Evolutionary conservation across 768 basidiomycete genomes (phyloP).

Genomic region (Boletus rubescentipes): DNA sequence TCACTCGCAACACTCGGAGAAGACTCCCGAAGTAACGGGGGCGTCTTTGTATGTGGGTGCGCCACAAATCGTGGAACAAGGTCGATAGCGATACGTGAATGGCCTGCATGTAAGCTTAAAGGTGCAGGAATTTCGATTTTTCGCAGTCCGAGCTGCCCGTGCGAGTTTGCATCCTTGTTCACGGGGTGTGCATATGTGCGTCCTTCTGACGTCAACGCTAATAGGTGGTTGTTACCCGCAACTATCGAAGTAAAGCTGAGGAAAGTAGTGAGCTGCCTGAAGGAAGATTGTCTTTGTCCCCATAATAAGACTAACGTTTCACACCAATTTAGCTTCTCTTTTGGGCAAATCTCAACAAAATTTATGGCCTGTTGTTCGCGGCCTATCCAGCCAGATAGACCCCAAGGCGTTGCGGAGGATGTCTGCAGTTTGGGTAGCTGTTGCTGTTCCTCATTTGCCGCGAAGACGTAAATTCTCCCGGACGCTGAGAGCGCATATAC

Average conservation of each 20-base stretch:
- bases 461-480: slow-evolving; percentile 72
- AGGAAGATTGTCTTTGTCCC: too few species aligned
- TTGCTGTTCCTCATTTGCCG: slow-evolving; percentile 52
- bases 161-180: slow-evolving; percentile 69
- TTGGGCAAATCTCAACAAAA: slow-evolving; percentile 60
- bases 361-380: slow-evolving; percentile 48
- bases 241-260: slow-evolving; percentile 70
- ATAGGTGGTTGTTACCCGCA: slow-evolving; percentile 68
- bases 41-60: slow-evolving; percentile 49
- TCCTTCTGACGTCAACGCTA: slow-evolving; percentile 70
- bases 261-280: slow-evolving; percentile 8
- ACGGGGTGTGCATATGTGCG: slow-evolving; percentile 80
- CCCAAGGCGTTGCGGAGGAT: slow-evolving; percentile 53
- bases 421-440: slow-evolving; percentile 37
- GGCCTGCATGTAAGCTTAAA: slow-evolving; percentile 17
- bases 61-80: slow-evolving; percentile 55
- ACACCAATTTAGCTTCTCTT: slow-evolving; percentile 52
- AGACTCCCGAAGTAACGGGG: slow-evolving; percentile 37
- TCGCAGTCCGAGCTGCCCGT: slow-evolving; percentile 82
- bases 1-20: slow-evolving; percentile 23
- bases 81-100: slow-evolving; percentile 45
- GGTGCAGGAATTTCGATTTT: slow-evolving; percentile 50
- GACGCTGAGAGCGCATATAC: slow-evolving; percentile 79
- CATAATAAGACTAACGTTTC: slow-evolving; percentile 56
- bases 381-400: slow-evolving; percentile 60